A percentile compares a stretch with the other conserved stretches of the same genome.
Evolutionary conservation across 1,284 basidiomycete genomes (phyloP).

Genomic region (Naganishia sp.): DNA sequence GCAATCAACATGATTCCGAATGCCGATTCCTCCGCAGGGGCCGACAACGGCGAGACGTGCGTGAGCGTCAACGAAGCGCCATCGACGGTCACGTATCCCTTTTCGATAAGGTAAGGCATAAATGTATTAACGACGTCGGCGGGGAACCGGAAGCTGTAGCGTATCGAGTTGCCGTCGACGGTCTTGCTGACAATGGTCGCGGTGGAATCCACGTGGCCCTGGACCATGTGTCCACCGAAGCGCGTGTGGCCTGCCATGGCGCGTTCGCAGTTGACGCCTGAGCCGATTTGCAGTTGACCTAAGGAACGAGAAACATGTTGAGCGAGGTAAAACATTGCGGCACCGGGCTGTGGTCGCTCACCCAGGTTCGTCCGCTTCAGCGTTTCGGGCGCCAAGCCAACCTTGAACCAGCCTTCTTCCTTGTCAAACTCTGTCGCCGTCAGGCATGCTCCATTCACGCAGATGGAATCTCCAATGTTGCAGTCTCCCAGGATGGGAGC

Average conservation of each 20-base stretch:
- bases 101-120: slow-evolving; percentile 86
- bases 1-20: slow-evolving; percentile 95
- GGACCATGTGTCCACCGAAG: slow-evolving; percentile 97
- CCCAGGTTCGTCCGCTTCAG: slow-evolving; percentile 87
- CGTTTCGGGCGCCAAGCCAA: slow-evolving; percentile 95
- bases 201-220: slow-evolving; percentile 92
- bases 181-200: slow-evolving; percentile 68
- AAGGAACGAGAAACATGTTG: background rate
- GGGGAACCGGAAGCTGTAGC: slow-evolving; percentile 74
- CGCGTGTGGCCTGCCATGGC: slow-evolving; percentile 89
- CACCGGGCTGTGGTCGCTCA: slow-evolving; percentile 48
- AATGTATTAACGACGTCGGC: slow-evolving; percentile 56
- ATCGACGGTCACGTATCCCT: slow-evolving; percentile 94
- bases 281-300: slow-evolving; percentile 78
- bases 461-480: slow-evolving; percentile 90
- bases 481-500: slow-evolving; percentile 84
- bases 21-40: slow-evolving; percentile 58
- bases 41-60: slow-evolving; percentile 57
- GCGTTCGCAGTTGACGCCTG: slow-evolving; percentile 87
- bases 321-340: background rate
- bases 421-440: slow-evolving; percentile 83
- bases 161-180: slow-evolving; percentile 83
- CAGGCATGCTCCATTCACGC: slow-evolving; percentile 78
- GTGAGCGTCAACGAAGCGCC: slow-evolving; percentile 93
- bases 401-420: slow-evolving; percentile 70